These are phyloP conservation scores for Barnettozyma populi DNA, from an alignment of 805 yeast species.

Conservation along the genomic window DNA sequence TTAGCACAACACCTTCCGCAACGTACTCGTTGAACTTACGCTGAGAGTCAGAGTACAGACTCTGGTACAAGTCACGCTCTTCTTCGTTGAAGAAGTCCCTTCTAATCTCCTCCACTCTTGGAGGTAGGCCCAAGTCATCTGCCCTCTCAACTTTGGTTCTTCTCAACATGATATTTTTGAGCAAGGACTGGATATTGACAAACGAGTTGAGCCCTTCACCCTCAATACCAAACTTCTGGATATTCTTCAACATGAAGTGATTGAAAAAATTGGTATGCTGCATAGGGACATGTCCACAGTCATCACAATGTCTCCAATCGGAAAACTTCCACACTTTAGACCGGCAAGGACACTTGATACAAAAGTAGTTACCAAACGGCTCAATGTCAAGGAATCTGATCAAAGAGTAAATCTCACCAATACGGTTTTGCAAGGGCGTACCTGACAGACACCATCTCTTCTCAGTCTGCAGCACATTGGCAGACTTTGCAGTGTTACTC, in stretches of 20 bases:
- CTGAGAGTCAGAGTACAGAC: slow-evolving; percentile 79
- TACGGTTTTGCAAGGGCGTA: slow-evolving; percentile 92
- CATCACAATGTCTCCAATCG: slow-evolving; percentile 77
- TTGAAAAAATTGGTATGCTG: slow-evolving; percentile 92
- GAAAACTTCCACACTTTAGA: slow-evolving; percentile 81
- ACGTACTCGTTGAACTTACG: slow-evolving; percentile 89
- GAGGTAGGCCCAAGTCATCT: slow-evolving; percentile 96
- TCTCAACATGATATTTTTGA: slow-evolving; percentile 82
- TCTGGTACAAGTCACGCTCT: slow-evolving; percentile 87
- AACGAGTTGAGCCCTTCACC: slow-evolving; percentile 81
- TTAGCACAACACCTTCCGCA: slow-evolving; percentile 92
- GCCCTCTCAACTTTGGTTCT: slow-evolving; percentile 96
- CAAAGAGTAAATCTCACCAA: slow-evolving; percentile 93
- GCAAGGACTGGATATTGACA: slow-evolving; percentile 63
- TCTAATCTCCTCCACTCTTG: slow-evolving; percentile 86
- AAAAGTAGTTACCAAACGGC: slow-evolving; percentile 86
- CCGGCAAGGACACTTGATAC: slow-evolving; percentile 87
- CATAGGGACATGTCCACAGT: slow-evolving; percentile 91
- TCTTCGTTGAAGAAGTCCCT: slow-evolving; percentile 88
- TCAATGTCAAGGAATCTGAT: slow-evolving; percentile 76
- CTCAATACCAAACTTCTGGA: slow-evolving; percentile 76
- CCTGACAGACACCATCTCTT: slow-evolving; percentile 93
- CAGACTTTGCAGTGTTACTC: slow-evolving; percentile 90
- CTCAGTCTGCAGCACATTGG: slow-evolving; percentile 61
- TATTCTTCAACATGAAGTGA: slow-evolving; percentile 91